Conservation (phyloP, 371 early-diverging fungal species). For the Rhizopus sp. region DNA sequence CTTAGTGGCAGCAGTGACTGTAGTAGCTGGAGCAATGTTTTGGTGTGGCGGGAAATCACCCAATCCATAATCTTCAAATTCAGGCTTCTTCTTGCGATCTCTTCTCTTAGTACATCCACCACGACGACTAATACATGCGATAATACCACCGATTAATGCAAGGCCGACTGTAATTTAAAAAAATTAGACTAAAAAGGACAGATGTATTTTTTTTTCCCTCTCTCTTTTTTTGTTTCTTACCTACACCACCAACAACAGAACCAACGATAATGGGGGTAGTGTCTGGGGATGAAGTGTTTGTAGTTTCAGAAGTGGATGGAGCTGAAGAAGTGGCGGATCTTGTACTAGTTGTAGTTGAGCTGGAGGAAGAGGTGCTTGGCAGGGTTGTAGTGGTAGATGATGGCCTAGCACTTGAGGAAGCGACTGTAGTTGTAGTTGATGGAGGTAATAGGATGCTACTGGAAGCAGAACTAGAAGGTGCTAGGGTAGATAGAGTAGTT, state of each 20-base stretch:
- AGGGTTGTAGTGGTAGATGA: not conserved
- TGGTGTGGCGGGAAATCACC: constrained; percentile 48
- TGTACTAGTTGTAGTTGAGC: not conserved
- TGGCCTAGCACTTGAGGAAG: not conserved
- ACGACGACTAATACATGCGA: constrained; percentile 38
- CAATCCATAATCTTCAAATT: constrained; percentile 50
- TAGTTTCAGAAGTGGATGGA: not conserved
- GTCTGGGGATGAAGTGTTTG: not conserved
- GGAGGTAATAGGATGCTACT: not conserved
- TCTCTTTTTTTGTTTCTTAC: constrained; percentile 11
- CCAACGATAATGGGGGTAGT: constrained; percentile 21
- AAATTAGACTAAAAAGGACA: not conserved
- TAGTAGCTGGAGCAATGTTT: constrained; percentile 10
- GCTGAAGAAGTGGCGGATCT: not conserved
- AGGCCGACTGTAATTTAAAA: constrained; percentile 33
- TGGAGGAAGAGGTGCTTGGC: constrained; percentile 1
- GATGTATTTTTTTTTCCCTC: not conserved
- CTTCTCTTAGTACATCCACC: constrained; percentile 33
- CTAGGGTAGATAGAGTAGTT: constrained; percentile 11
- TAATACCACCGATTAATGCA: constrained; percentile 45
- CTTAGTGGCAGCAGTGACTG: constrained; percentile 13
- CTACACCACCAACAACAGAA: constrained; percentile 27
- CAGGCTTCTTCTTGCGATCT: constrained; percentile 29
- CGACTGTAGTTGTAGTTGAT: not conserved
- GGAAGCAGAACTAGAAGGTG: constrained; percentile 4